Evolutionary conservation across 106 monocot genomes (phyloP).

Genomic region (Dioscorea zingiberensis): DNA sequence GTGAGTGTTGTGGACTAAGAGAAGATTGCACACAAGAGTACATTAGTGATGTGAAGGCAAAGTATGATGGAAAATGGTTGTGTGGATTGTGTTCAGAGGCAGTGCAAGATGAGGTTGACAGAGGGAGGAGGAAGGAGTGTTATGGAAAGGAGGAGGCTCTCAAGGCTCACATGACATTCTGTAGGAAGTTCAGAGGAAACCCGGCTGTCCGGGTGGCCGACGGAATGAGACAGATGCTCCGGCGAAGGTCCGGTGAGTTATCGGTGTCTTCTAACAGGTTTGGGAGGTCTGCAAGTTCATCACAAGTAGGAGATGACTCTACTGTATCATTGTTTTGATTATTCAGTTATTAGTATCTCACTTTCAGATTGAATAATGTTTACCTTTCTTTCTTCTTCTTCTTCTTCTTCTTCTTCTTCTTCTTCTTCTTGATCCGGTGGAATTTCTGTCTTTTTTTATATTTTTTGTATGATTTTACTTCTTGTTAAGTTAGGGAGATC

Average conservation of each 20-base stretch:
- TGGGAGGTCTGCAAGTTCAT: conserved; percentile 13
- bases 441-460: not conserved
- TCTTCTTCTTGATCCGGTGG: not conserved
- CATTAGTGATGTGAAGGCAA: conserved; percentile 25
- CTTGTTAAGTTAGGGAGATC: no score
- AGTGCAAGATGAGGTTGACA: conserved; percentile 30
- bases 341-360: not conserved
- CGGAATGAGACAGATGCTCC: conserved; percentile 52
- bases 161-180: conserved; percentile 39
- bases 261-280: conserved; percentile 15
- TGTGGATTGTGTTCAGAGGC: conserved; percentile 52
- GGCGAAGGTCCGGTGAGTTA: conserved; percentile 28
- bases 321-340: conserved; percentile 11
- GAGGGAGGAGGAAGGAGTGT: conserved; percentile 10
- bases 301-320: conserved; percentile 17
- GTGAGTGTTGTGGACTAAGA: conserved; percentile 47
- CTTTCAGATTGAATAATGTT: not conserved
- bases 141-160: conserved; percentile 37
- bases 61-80: conserved; percentile 34
- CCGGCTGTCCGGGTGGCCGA: conserved; percentile 41
- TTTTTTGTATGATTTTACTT: not conserved
- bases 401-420: not conserved
- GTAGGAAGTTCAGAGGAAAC: conserved; percentile 27
- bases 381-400: not conserved
- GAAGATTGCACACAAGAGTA: conserved; percentile 57